Base-by-base conservation (phyloP, 1,139 yeast genomes). In the Taphrina betulina region DNA sequence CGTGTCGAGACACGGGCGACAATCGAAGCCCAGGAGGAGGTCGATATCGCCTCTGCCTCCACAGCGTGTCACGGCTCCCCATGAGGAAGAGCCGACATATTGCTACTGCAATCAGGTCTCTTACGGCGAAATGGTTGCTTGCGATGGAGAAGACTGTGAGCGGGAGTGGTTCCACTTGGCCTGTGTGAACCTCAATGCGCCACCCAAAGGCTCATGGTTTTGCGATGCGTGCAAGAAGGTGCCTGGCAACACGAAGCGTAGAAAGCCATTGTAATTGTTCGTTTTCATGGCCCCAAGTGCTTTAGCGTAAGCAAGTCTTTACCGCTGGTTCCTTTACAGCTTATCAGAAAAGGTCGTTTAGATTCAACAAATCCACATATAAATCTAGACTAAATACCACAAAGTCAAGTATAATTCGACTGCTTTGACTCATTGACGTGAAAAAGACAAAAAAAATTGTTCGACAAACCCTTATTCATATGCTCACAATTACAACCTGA, bases 111-210 rank as follows among this genome's bases (percentile, higher is more conserved):
- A 89, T 68, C 96, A 90, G 68, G 95, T 89, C 1, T 90, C 97
- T 2, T 90, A 86, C 69, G 98, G 98, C 17, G 97, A 92, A 67
- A 92, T 92, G 98, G 96, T 92, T 60, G 98, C 95, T 2, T 92
- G 98, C 71, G 98, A 92, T 67, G 96, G 96, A 2, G 92, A 85
- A 46, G 82, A 84, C 61, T 92, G 98, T 72, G 84, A 84, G 68
- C 77, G 90, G 56, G 97, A 92, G 70, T 92, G 98, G 98, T 92
- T 92, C 74, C 98, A 92, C 72, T 76, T 90, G 66, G 96, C 96
- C 16, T 92, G 98, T 70, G 90, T 89, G 52, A 96, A 96, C 1
- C 78, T 90, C 63, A 81, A 82, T 51, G 85, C 89, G 57, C 83
- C 95, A 7, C 98, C 98, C 4, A 86, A 84, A 71, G 98, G 97